Percentiles rank a stretch among this genome's conserved stretches.
These are phyloP conservation scores for Fusarium clavum DNA, from an alignment of 2,329 filamentous ascomycete species.

Conservation along the genomic window DNA sequence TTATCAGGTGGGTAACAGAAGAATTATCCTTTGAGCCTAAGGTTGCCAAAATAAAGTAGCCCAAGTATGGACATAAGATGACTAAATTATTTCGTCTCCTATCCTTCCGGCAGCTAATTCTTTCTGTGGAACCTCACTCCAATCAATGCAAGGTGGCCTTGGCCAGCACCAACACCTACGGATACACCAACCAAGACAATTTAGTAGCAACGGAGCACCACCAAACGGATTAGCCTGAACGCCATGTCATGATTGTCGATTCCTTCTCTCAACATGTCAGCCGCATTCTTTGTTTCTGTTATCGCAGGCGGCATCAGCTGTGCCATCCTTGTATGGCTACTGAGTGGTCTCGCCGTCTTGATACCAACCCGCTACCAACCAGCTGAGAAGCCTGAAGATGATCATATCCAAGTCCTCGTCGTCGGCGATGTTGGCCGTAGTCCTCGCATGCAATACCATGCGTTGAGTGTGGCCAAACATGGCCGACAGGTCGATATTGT, in stretches of 20 bases:
- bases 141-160: slow-evolving; percentile 36
- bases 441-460: slow-evolving; percentile 98
- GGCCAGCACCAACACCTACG: slow-evolving; percentile 14
- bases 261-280: slow-evolving; percentile 32
- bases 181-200: slow-evolving; percentile 4
- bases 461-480: slow-evolving; percentile 87
- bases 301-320: slow-evolving; percentile 52
- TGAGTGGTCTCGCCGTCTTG: slow-evolving; percentile 36
- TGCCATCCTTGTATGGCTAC: slow-evolving; percentile 46
- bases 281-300: slow-evolving; percentile 51
- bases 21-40: neutral
- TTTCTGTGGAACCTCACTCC: slow-evolving; percentile 33
- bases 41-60: neutral
- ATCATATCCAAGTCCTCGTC: slow-evolving; percentile 82
- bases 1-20: neutral
- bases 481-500: slow-evolving; percentile 85
- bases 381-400: slow-evolving; percentile 51
- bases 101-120: neutral
- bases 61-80: neutral
- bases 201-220: slow-evolving; percentile 13
- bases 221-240: slow-evolving; percentile 19
- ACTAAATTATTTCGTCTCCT: neutral
- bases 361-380: slow-evolving; percentile 54
- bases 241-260: slow-evolving; percentile 23
- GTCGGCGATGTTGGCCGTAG: slow-evolving; percentile 95